Conservation (phyloP, 345 rosid genomes). For the Syzygium aromaticum region DNA sequence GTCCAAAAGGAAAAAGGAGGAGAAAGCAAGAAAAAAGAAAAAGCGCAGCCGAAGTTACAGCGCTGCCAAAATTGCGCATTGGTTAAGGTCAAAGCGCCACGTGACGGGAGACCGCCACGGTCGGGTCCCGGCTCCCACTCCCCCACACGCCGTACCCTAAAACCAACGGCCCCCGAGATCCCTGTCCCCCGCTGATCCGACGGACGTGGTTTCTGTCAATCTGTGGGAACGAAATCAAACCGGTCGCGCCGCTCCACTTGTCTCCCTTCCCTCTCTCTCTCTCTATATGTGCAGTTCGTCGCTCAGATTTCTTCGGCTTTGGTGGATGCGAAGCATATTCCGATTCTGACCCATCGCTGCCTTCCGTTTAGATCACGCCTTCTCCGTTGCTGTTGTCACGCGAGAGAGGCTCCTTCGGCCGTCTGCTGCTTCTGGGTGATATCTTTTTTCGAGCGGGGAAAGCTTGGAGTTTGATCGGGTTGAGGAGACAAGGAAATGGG, state of each 20-base stretch:
- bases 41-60: background rate
- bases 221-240: background rate
- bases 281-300: too few species aligned
- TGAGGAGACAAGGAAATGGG: constrained; percentile 29
- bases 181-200: background rate
- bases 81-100: background rate
- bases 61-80: background rate
- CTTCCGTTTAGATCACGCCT: background rate
- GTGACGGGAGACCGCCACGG: background rate
- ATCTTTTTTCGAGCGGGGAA: too few species aligned
- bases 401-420: background rate
- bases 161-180: background rate
- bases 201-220: background rate
- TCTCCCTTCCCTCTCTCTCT: background rate
- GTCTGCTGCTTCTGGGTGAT: background rate
- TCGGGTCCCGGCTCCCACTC: too few species aligned
- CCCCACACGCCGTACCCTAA: background rate
- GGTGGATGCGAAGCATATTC: background rate
- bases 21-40: background rate
- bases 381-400: background rate
- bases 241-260: background rate
- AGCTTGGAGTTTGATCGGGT: background rate
- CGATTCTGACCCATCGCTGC: background rate
- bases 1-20: background rate
- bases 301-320: background rate